A percentile compares a stretch with the other conserved stretches of the same genome.
Conservation (phyloP, 1,284 basidiomycete species). For the Fomitopsis schrenkii region DNA sequence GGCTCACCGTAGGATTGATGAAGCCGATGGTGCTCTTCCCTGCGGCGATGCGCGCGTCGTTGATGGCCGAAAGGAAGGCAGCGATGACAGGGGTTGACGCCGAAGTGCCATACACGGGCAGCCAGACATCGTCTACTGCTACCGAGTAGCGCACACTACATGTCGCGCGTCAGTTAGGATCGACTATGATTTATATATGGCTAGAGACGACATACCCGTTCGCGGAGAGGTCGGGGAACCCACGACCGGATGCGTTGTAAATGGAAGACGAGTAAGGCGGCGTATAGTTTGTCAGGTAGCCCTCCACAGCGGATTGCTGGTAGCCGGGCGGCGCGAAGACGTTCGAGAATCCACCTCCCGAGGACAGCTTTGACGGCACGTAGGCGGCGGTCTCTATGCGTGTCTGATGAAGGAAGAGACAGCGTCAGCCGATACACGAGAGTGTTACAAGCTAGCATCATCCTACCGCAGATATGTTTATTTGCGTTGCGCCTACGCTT, state of each 20-base stretch:
- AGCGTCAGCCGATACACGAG: background rate
- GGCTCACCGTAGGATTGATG: conserved; percentile 43
- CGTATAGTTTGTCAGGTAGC: conserved; percentile 13
- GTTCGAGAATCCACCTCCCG: conserved; percentile 26
- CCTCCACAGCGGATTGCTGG: conserved; percentile 19
- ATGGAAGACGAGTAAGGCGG: conserved; percentile 6
- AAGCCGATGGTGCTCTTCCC: conserved; percentile 49
- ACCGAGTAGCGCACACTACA: conserved; percentile 17
- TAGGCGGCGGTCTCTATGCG: background rate
- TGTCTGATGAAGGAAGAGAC: background rate
- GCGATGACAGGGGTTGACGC: conserved; percentile 29
- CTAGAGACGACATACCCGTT: conserved; percentile 20
- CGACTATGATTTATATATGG: background rate
- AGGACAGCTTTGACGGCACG: conserved; percentile 2
- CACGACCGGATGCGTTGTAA: conserved; percentile 22
- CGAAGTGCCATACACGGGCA: conserved; percentile 43
- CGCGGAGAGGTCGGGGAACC: conserved; percentile 34
- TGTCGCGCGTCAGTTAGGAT: background rate
- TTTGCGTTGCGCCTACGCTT: conserved; percentile 19
- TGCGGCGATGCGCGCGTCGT: conserved; percentile 49
- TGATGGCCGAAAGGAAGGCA: conserved; percentile 53
- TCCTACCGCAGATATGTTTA: conserved; percentile 15
- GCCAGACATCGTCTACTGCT: conserved; percentile 26
- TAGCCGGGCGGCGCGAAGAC: conserved; percentile 28
- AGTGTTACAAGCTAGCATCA: too few relatives aligned